Evolutionary conservation across 1,139 yeast genomes (phyloP), one percentile per base, ranked within the genome.

Genomic region (Nakaseomyces nivariensis): DNA sequence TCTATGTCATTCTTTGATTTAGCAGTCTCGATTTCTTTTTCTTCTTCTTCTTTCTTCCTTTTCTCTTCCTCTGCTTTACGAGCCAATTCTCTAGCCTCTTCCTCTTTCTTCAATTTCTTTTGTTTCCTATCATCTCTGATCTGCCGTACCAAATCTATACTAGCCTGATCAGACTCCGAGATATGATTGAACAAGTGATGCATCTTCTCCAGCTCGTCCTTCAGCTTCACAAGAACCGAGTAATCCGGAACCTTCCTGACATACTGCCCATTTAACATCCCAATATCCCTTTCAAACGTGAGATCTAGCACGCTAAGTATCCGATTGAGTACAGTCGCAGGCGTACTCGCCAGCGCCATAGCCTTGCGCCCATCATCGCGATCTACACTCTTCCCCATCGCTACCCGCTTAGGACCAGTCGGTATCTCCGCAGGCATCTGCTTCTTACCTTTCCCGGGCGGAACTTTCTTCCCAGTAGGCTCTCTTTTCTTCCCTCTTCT

Each of bases 261-360:
- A 22, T 74, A 64, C 29, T 78, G 81, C 0, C 90, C 89, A 54
- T 75, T 82, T 34, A 83, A 66, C 48, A 78, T 63, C 1, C 89
- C 88, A 13, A 75, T 70, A 37, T 79, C 77, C 6, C 77, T 70
- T 58, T 82, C 86, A 59, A 79, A 82, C 1, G 76, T 70, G 52
- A 82, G 67, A 49, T 74, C 72, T 42, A 82, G 67, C 56, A 78
- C 79, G 48, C 70, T 69, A 48, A 82, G 69, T 25, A 83, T 75
- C 52, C 76, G 77, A 47, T 75, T 75, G 49, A 82, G 64, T 1
- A 81, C 68, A 17, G 58, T 51, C 1, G 69, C 61, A 5, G 71
- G 69, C 58, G 38, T 43, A n/a, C 46, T 34, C 9, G 34, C 33
- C 9, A 43, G 38, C 27, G 46, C 37, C 37, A 33, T n/a, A 8